These are phyloP conservation scores for Kockovaella imperatae DNA, from an alignment of 768 basidiomycete species.

Conservation along the genomic window DNA sequence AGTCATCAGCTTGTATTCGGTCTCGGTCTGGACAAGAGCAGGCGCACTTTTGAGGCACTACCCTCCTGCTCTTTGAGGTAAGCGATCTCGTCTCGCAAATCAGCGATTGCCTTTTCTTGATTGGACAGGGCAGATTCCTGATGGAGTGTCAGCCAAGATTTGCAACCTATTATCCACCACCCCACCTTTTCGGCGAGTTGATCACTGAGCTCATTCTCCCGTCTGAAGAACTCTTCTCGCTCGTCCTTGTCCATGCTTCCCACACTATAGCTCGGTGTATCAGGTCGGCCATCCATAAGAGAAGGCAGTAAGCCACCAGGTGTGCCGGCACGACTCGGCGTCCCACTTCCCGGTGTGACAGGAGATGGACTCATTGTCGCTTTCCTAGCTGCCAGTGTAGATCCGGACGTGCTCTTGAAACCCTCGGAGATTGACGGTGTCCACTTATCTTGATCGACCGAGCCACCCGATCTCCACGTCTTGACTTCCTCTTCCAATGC, in stretches of 20 bases:
- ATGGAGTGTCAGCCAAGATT: background rate
- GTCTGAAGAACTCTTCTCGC: conserved; percentile 86
- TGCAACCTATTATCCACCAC: too few relatives aligned
- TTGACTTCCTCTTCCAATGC: conserved; percentile 78
- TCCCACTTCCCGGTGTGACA: conserved; percentile 61
- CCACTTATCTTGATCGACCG: conserved; percentile 78
- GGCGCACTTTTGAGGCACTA: conserved; percentile 60
- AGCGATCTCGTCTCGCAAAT: conserved; percentile 76
- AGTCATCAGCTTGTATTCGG: background rate
- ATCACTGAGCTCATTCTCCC: conserved; percentile 96
- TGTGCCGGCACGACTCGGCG: conserved; percentile 49
- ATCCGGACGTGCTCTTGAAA: conserved; percentile 1
- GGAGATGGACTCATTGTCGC: conserved; percentile 54
- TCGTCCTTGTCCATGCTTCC: conserved; percentile 88
- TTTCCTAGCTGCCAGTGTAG: conserved; percentile 47
- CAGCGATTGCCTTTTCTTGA: conserved; percentile 78
- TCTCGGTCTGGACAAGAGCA: background rate
- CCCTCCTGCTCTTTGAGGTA: conserved; percentile 89
- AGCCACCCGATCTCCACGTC: conserved; percentile 79
- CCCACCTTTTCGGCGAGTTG: conserved; percentile 68
- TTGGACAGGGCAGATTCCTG: conserved; percentile 67
- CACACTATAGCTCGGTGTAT: conserved; percentile 65
- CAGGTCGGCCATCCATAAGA: conserved; percentile 70
- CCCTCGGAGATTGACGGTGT: conserved; percentile 41
- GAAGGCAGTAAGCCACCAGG: conserved; percentile 59